Evolutionary conservation across 108 stramenopile genomes (phyloP), one percentile per base, ranked within the genome.

Genomic region (Craspedostauros australis): DNA sequence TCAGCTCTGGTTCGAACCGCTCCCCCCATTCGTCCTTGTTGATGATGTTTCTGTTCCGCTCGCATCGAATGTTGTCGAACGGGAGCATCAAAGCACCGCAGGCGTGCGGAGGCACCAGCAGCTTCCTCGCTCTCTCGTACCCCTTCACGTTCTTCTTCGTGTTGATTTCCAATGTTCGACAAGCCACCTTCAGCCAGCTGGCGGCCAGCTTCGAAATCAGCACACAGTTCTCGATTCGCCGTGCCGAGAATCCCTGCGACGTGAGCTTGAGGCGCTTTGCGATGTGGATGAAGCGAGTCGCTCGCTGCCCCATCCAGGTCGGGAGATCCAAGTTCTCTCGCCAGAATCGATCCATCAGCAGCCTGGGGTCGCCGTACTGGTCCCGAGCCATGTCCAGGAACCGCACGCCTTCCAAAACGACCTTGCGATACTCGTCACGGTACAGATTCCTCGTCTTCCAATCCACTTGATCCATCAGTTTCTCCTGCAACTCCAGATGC

Each of bases 381-480:
- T 62, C 45, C 19, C 41, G 29, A 4, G 71, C 70, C 36, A 51
- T 50, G 12, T 50, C 46, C 22, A 73, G 32, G 23, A 68, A 57
- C 23, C 65, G 72, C 9, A 75, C 50, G 16, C 66, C 80, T 33
- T 76, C 76, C 39, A 70, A 9, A 6, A 82, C 56, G 12, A 82
- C 64, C 24, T 40, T 55, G 14, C 58, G 33, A 47, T 82, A 82
- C 28, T 77, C 75, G 39, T 75, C 66, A 28, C 70, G 47, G 73
- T 76, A 82, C 54, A 76, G 53, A 27, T 74, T 69, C n/a, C 70
- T 57, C 11, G 71, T 72, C 39, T 55, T 64, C 80, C 76, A 82
- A 30, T 74, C 76, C 21, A 76, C 56, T 41, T 66, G 53, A 30
- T 77, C 62, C 55, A 62, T 62, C 24, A 82, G 52, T 55, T 77